Base-by-base conservation (phyloP, 1,284 basidiomycete species). In the Cerioporus squamosus region DNA sequence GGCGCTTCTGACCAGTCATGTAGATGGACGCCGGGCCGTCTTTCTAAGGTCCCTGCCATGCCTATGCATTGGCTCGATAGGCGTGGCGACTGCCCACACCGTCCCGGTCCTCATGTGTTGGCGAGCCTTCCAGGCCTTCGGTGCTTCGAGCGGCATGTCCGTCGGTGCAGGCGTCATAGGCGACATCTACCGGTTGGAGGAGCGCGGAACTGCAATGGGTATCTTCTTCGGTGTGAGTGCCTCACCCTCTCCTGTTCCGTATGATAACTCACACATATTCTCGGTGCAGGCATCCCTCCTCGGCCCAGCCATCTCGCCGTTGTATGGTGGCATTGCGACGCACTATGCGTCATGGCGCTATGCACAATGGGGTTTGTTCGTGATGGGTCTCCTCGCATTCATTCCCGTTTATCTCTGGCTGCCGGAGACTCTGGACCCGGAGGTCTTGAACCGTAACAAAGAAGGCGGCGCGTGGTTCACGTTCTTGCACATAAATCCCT, bases 281-380 rank as follows among this genome's bases (percentile, higher is more conserved):
- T 49, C 17, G 12, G 20, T 22, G 8, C 48, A 75, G 74, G 71
- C 70, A 9, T 64, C 66, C n/a, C 67, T 75, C 9, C 57, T 77
- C 10, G 76, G 75, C 0, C 74, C 75, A 1, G 72, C 75, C 1
- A 56, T 77, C 10, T 74, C 75, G 2, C 75, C 75, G 0, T 52
- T 75, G 3, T 60, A 65, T 0, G 74, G 74, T 73, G 84, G 84
- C 39, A 26, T 77, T 20, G 73, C 78, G 0, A 76, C 85, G 0
- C 73, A 84, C 53, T 86, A 86, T 60, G 78, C 77, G 40, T 87
- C 89, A 0, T 94, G 92, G 92, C 81, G 90, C 2, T 68, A 81
- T 2, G 85, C 89, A 69, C 90, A 94, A 70, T 72, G 74, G 33
- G 66, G 72, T 0, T 60, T 91, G 2, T 81, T 81, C 4, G 61